Evolutionary conservation across 805 yeast species (phyloP).

Genomic region (Kurtzmaniella cleridarum): DNA sequence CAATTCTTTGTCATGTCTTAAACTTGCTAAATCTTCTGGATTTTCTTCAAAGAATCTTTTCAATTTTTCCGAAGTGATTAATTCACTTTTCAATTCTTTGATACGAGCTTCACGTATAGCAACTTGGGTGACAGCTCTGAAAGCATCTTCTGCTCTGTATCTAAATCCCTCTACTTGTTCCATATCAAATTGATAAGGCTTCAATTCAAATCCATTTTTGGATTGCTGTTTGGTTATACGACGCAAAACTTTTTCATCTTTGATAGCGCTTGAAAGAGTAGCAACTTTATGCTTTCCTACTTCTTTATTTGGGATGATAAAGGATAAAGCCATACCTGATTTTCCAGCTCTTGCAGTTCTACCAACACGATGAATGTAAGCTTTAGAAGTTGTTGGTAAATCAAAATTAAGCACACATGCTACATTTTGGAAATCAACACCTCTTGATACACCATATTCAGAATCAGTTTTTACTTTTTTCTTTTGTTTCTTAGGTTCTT

Average conservation of each 20-base stretch:
- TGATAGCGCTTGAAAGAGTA: conserved; percentile 59
- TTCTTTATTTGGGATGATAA: conserved; percentile 77
- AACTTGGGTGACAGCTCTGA: conserved; percentile 85
- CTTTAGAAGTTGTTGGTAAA: conserved; percentile 80
- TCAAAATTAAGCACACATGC: conserved; percentile 96
- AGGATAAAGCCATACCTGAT: conserved; percentile 90
- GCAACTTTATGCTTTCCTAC: conserved; percentile 89
- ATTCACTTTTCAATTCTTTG: conserved; percentile 80
- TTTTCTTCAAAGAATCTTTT: conserved; percentile 95
- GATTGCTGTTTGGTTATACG: conserved; percentile 74
- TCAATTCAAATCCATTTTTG: conserved; percentile 65
- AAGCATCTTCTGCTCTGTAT: conserved; percentile 95
- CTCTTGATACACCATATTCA: conserved; percentile 94
- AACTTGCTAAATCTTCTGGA: conserved; percentile 83
- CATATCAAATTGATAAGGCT: conserved; percentile 88
- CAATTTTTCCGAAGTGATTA: conserved; percentile 81
- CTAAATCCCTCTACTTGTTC: conserved; percentile 92
- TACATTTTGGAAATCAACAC: conserved; percentile 93
- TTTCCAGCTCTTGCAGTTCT: conserved; percentile 98
- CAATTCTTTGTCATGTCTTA: conserved; percentile 88
- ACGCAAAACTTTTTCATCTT: conserved; percentile 79
- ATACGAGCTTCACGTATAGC: conserved; percentile 92
- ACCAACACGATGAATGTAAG: conserved; percentile 91
- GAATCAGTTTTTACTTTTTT: conserved; percentile 44
- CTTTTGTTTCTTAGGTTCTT: conserved; percentile 16